Evolutionary conservation across 2,329 filamentous ascomycete genomes (phyloP).

Genomic region (Ophiostoma australiae): DNA sequence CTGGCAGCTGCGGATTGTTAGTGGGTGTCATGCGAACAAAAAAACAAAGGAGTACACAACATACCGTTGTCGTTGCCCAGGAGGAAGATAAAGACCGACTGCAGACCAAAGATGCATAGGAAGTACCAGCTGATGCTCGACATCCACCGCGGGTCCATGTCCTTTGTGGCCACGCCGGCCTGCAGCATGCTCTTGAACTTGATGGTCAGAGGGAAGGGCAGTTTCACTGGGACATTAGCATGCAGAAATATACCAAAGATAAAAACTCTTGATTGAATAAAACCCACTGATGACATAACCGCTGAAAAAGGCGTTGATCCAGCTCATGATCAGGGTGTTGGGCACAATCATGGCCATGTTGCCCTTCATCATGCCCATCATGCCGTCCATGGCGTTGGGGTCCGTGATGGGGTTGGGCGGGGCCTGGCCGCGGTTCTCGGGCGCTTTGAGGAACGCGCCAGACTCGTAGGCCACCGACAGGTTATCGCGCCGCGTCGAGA

Average conservation of each 20-base stretch:
- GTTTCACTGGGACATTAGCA: constrained; percentile 61
- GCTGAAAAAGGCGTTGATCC: constrained; percentile 99
- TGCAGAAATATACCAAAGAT: background rate
- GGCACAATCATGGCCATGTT: constrained; percentile 99
- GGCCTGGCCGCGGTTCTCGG: constrained; percentile 77
- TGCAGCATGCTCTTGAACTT: constrained; percentile 99
- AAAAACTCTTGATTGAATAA: constrained; percentile 42
- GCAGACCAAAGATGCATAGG: constrained; percentile 90
- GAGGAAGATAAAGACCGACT: constrained; percentile 95
- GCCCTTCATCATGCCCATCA: constrained; percentile 99
- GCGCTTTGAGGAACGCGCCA: constrained; percentile 84
- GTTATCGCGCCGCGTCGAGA: constrained; percentile 73
- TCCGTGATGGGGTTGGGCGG: constrained; percentile 92
- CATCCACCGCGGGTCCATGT: constrained; percentile 97
- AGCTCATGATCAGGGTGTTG: constrained; percentile 98
- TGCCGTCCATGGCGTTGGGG: constrained; percentile 94
- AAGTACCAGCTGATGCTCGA: constrained; percentile 99
- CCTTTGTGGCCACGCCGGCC: constrained; percentile 88
- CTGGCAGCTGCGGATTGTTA: constrained; percentile 62
- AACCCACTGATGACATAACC: constrained; percentile 90
- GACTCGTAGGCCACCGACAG: constrained; percentile 77
- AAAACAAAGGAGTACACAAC: constrained; percentile 30
- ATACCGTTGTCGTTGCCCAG: constrained; percentile 92
- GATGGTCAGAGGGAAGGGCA: constrained; percentile 94
- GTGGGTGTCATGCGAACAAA: constrained; percentile 22